A percentile compares a stretch with the other conserved stretches of the same genome.
Conservation (phyloP, 1,139 yeast genomes). For the Wickerhamomyces sp. region DNA sequence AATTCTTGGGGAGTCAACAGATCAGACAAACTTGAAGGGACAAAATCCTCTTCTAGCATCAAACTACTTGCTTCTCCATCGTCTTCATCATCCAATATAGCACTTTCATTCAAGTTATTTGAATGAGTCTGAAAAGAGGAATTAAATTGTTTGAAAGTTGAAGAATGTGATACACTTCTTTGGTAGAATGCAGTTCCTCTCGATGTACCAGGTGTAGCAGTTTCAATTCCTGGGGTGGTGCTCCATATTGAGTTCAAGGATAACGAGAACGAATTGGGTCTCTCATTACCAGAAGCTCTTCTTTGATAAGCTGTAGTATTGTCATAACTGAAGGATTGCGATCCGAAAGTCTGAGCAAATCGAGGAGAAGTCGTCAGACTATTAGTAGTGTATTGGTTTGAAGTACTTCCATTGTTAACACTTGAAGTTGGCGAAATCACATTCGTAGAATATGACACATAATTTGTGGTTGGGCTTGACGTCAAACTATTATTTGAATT, state of each 20-base stretch:
- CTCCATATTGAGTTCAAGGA: slow-evolving; percentile 21
- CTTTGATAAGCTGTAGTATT: slow-evolving; percentile 9
- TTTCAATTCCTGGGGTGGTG: slow-evolving; percentile 2
- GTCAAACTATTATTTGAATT: neutral
- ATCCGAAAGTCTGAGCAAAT: neutral
- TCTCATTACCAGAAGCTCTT: slow-evolving; percentile 11
- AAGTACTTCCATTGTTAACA: neutral
- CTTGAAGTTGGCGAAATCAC: slow-evolving; percentile 2
- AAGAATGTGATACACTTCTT: slow-evolving; percentile 18
- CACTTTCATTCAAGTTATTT: slow-evolving; percentile 30
- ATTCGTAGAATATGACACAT: neutral
- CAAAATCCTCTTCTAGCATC: slow-evolving; percentile 63
- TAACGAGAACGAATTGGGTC: slow-evolving; percentile 17
- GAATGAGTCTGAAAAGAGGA: slow-evolving; percentile 5
- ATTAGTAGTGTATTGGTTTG: neutral
- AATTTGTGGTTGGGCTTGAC: slow-evolving; percentile 3
- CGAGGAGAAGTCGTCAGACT: slow-evolving; percentile 3
- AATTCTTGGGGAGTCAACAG: slow-evolving; percentile 76
- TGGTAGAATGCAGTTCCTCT: slow-evolving; percentile 4
- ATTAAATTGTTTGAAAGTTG: slow-evolving; percentile 7
- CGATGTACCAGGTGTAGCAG: neutral
- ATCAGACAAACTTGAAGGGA: slow-evolving; percentile 72
- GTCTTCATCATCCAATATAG: slow-evolving; percentile 35
- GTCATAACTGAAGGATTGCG: slow-evolving; percentile 2
- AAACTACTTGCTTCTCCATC: slow-evolving; percentile 23